Conservation (phyloP, 768 basidiomycete species). For the Collybiopsis confluens region DNA sequence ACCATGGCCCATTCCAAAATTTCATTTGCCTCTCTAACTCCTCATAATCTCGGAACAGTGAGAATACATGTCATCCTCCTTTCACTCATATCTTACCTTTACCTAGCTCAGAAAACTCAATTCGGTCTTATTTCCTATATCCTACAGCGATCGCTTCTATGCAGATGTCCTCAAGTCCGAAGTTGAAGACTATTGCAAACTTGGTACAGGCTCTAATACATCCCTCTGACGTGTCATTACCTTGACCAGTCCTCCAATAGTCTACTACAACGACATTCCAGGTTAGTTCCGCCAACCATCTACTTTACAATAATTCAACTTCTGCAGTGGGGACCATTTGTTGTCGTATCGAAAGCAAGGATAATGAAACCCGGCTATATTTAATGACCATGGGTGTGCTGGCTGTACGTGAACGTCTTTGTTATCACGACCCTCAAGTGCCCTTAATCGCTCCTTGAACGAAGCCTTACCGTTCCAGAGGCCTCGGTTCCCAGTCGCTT, state of each 20-base stretch:
- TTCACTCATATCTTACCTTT: conserved; percentile 38
- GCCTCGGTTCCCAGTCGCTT: conserved; percentile 69
- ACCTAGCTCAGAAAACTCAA: conserved; percentile 31
- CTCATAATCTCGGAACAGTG: conserved; percentile 81
- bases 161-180: conserved; percentile 71
- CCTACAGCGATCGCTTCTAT: conserved; percentile 88
- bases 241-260: conserved; percentile 32
- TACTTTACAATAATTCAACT: background rate
- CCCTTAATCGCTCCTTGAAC: conserved; percentile 7
- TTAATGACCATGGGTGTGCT: conserved; percentile 92
- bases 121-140: conserved; percentile 83
- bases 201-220: conserved; percentile 55
- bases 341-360: conserved; percentile 73
- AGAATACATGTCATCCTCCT: conserved; percentile 30
- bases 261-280: conserved; percentile 91
- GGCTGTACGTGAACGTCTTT: conserved; percentile 52
- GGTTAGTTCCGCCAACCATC: conserved; percentile 14
- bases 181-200: conserved; percentile 82
- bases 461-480: conserved; percentile 82
- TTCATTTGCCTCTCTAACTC: conserved; percentile 69
- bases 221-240: conserved; percentile 11
- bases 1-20: conserved; percentile 34
- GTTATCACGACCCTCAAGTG: conserved; percentile 2
- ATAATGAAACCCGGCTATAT: conserved; percentile 58
- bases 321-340: conserved; percentile 72